Conservation (phyloP, 2,329 filamentous ascomycete species). For the Diplodia scrobiculata region DNA sequence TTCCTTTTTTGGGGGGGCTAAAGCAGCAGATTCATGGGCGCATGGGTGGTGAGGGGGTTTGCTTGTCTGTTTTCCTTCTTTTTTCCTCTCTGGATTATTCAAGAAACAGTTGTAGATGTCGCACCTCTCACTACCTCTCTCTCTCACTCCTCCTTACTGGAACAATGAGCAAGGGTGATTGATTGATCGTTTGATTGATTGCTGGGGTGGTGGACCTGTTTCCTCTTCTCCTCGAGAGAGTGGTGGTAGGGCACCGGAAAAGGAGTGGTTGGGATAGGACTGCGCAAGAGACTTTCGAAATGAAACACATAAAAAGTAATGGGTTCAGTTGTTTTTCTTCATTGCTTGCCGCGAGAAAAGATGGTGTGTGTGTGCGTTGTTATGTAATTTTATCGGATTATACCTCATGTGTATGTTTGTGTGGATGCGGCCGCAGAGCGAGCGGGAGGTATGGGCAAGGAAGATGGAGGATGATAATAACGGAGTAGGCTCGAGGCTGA, state of each 20-base stretch:
- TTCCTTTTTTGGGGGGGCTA: background rate
- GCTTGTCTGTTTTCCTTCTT: background rate
- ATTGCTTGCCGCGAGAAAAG: background rate
- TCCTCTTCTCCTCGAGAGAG: background rate
- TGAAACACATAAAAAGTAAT: background rate
- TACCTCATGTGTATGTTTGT: background rate
- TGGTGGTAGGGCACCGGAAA: too few relatives aligned
- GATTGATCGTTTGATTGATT: too few relatives aligned
- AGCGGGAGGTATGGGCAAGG: background rate
- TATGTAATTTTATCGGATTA: background rate
- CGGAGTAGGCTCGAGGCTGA: background rate
- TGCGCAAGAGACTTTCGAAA: background rate
- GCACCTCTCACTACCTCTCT: background rate
- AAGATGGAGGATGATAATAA: background rate
- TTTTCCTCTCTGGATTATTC: background rate
- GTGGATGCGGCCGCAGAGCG: background rate
- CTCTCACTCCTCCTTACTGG: background rate
- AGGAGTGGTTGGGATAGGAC: background rate
- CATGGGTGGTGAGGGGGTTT: background rate
- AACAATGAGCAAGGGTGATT: background rate
- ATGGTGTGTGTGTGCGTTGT: background rate
- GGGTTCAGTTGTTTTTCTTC: background rate
- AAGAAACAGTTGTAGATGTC: background rate
- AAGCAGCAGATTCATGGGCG: background rate
- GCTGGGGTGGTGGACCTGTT: background rate